Evolutionary conservation across 1,139 yeast genomes (phyloP).

Genomic region (Taiozyma sp.): DNA sequence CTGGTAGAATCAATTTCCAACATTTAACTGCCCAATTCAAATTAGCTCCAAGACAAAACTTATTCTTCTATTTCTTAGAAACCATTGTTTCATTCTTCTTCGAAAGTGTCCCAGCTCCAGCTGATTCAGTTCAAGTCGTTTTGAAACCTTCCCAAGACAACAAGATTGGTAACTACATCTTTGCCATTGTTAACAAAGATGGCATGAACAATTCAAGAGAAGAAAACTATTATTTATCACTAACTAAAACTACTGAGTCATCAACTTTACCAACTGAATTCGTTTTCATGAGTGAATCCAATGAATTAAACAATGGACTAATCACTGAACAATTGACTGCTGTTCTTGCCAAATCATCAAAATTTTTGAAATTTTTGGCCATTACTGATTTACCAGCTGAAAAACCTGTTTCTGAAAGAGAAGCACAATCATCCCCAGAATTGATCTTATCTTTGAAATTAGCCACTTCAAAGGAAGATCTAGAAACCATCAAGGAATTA

Average conservation of each 20-base stretch:
- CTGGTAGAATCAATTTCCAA: conserved; percentile 80
- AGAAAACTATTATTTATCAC: conserved; percentile 74
- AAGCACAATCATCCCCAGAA: conserved; percentile 45
- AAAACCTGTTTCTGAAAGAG: conserved; percentile 48
- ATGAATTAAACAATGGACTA: conserved; percentile 70
- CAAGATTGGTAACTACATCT: conserved; percentile 61
- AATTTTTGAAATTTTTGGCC: conserved; percentile 60
- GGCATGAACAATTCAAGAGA: conserved; percentile 77
- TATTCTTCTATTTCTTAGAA: conserved; percentile 61
- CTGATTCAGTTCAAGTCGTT: conserved; percentile 57
- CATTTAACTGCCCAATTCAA: conserved; percentile 57
- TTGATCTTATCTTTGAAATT: conserved; percentile 50
- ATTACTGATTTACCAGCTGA: conserved; percentile 77
- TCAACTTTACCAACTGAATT: conserved; percentile 64
- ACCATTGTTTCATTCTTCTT: conserved; percentile 39
- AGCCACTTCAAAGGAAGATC: conserved; percentile 41
- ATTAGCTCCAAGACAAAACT: conserved; percentile 77
- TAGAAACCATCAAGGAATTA: conserved; percentile 43
- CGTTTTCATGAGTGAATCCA: conserved; percentile 87
- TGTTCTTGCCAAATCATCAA: conserved; percentile 45
- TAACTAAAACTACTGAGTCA: conserved; percentile 75
- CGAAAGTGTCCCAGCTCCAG: conserved; percentile 41
- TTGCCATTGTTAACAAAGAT: conserved; percentile 81
- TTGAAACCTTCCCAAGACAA: conserved; percentile 55
- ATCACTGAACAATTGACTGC: conserved; percentile 47